A percentile compares a stretch with the other conserved stretches of the same genome.
Evolutionary conservation across 2,329 filamentous ascomycete species (phyloP).

Genomic region (Plenodomus biglobosus): DNA sequence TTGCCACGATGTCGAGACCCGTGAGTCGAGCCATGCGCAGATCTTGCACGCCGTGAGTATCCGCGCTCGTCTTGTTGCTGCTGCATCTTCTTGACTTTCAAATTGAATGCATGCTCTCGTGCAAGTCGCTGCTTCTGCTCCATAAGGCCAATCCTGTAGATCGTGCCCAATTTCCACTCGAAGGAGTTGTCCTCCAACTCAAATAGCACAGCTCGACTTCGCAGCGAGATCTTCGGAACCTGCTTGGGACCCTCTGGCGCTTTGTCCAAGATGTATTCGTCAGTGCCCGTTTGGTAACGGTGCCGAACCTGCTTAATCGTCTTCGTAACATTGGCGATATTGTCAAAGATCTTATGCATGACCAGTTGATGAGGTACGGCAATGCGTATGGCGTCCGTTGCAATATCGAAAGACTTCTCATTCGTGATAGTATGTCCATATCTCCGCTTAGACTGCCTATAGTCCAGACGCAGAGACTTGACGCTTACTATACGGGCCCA

Average conservation of each 20-base stretch:
- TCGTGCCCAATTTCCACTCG: constrained; percentile 94
- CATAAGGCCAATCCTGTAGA: constrained; percentile 83
- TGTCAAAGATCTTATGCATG: constrained; percentile 89
- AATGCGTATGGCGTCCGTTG: constrained; percentile 80
- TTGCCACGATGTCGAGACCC: constrained; percentile 45
- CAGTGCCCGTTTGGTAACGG: constrained; percentile 82
- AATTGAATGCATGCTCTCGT: constrained; percentile 82
- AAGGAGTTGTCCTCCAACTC: constrained; percentile 96
- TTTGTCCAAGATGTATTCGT: constrained; percentile 86
- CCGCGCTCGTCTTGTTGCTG: constrained; percentile 56
- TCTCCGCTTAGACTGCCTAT: constrained; percentile 75
- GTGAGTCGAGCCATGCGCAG: constrained; percentile 52
- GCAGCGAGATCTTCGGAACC: constrained; percentile 81
- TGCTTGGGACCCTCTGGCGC: constrained; percentile 80
- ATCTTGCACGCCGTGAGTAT: constrained; percentile 57
- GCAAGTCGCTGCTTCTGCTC: constrained; percentile 90
- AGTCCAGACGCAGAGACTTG: constrained; percentile 77
- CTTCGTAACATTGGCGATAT: constrained; percentile 84
- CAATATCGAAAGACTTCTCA: constrained; percentile 81
- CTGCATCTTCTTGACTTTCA: constrained; percentile 85
- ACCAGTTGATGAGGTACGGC: constrained; percentile 90
- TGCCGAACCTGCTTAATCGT: constrained; percentile 89
- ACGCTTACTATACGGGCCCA: constrained; percentile 88
- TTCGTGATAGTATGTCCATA: constrained; percentile 62
- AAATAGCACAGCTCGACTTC: constrained; percentile 79